Conservation (phyloP, 2,329 filamentous ascomycete genomes). For the Biscogniauxia marginata region DNA sequence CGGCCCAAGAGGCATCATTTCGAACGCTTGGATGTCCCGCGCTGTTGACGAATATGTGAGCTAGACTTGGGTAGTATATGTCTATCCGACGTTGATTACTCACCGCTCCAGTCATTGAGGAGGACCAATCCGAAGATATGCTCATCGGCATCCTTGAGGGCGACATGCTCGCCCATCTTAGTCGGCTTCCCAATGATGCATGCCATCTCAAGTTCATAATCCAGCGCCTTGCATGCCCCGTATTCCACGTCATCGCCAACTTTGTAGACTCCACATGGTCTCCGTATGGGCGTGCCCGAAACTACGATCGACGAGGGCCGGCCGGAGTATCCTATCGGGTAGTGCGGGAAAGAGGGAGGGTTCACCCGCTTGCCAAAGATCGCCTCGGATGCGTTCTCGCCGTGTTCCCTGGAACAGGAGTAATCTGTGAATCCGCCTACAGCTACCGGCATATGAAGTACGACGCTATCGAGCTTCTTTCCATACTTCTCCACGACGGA, state of each 20-base stretch:
- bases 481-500: slow-evolving; percentile 21
- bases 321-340: slow-evolving; percentile 20
- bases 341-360: slow-evolving; percentile 20
- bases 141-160: slow-evolving; percentile 48
- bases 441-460: slow-evolving; percentile 53
- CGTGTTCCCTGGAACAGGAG: slow-evolving; percentile 52
- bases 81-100: slow-evolving; percentile 8
- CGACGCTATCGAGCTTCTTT: slow-evolving; percentile 38
- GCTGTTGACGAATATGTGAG: slow-evolving; percentile 31
- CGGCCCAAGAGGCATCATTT: slow-evolving; percentile 61
- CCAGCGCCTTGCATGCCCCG: slow-evolving; percentile 34
- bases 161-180: slow-evolving; percentile 35
- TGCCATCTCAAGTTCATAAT: slow-evolving; percentile 45
- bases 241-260: slow-evolving; percentile 18
- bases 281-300: slow-evolving; percentile 25
- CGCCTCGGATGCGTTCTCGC: slow-evolving; percentile 44
- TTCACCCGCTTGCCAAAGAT: slow-evolving; percentile 19
- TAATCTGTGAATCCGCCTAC: slow-evolving; percentile 60
- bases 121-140: slow-evolving; percentile 64
- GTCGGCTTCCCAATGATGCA: slow-evolving; percentile 43
- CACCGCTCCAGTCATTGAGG: slow-evolving; percentile 59
- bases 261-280: slow-evolving; percentile 22
- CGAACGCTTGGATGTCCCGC: slow-evolving; percentile 60
- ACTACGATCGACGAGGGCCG: slow-evolving; percentile 22
- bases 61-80: background rate